A percentile compares a stretch with the other conserved stretches of the same genome.
Evolutionary conservation across 164 flowering plant species (phyloP).

Genomic region (Pachysandra terminalis): DNA sequence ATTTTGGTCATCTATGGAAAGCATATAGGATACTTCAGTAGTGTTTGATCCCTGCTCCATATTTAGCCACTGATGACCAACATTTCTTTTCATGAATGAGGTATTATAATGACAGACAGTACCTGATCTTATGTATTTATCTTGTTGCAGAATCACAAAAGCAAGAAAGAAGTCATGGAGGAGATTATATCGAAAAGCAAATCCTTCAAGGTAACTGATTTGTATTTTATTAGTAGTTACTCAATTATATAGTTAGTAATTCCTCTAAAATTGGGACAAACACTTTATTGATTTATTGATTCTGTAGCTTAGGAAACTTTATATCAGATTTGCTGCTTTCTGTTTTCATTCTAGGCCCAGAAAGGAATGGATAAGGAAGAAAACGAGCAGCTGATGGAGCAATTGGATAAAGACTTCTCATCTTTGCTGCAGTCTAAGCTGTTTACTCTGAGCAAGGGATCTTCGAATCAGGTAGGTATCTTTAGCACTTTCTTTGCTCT

Average conservation of each 20-base stretch:
- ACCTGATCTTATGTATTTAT: background rate
- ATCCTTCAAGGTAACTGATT: conserved; percentile 57
- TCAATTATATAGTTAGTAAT: background rate
- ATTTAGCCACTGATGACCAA: background rate
- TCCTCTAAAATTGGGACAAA: background rate
- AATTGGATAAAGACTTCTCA: conserved; percentile 67
- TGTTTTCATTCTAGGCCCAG: conserved; percentile 46
- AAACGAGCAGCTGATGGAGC: conserved; percentile 62
- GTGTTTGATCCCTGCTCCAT: background rate
- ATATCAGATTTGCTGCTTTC: background rate
- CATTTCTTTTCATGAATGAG: background rate
- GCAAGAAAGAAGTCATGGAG: conserved; percentile 83
- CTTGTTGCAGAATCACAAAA: conserved; percentile 65
- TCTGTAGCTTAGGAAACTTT: too few species aligned
- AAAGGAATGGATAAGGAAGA: conserved; percentile 87
- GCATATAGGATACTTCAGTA: background rate
- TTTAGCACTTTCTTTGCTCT: too few species aligned
- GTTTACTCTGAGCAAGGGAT: conserved; percentile 17
- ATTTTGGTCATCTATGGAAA: background rate
- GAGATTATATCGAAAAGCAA: conserved; percentile 87
- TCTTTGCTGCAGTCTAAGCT: conserved; percentile 57
- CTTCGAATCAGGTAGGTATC: conserved; percentile 53
- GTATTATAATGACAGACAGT: too few species aligned
- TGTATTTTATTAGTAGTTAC: background rate
- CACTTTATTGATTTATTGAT: too few species aligned